Evolutionary conservation across 495 filamentous ascomycete genomes (phyloP), one percentile per base, ranked within the genome.

Genomic region (Pseudevernia furfuracea): DNA sequence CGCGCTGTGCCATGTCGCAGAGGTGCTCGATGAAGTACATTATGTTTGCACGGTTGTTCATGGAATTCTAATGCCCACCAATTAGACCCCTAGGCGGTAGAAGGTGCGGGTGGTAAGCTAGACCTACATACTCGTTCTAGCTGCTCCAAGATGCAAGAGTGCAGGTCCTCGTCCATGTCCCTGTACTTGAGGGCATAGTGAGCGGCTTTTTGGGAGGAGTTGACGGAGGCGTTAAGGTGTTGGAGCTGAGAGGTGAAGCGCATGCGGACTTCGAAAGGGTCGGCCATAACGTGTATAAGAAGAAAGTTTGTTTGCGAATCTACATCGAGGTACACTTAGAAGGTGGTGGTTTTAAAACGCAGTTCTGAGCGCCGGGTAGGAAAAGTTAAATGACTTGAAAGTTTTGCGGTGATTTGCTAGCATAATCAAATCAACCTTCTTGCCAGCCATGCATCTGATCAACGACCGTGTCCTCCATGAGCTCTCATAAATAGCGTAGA

Each of bases 1-100:
- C 89, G 59, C 85, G 85, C 23, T 83, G 80, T 21, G 90, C 87
- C 80, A 91, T 84, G 71, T 97, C 93, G 75, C 93, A 90, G 61
- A 99, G 87, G 66, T 91, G 87, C 73, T 97, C 93, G 71, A 97
- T 86, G 79, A 99, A 97, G 77, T 94, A 97, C 89, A 99, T 93
- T 74, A 99, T 96, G 71, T 99, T 99, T 38, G 96, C 95, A 53
- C 93, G 81, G 56, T 86, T 96, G 77, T 99, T 99, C 88, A 97
- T 95, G 66, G 87, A 90, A 70, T 89, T 95, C 84, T 93, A 62
- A 38, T 14, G 11, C 15, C 30, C 14, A 7, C 2, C 15, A 8
- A 23, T 62, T 25, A 48, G 34, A 17, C 58, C 52, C 34, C 4
- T n/a, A 55, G 9, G 14, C 14, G 23, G 41, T 10, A 28, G 6